These are phyloP conservation scores for Porcisia deanei DNA, from an alignment of 208 protist genomes.

Conservation along the genomic window DNA sequence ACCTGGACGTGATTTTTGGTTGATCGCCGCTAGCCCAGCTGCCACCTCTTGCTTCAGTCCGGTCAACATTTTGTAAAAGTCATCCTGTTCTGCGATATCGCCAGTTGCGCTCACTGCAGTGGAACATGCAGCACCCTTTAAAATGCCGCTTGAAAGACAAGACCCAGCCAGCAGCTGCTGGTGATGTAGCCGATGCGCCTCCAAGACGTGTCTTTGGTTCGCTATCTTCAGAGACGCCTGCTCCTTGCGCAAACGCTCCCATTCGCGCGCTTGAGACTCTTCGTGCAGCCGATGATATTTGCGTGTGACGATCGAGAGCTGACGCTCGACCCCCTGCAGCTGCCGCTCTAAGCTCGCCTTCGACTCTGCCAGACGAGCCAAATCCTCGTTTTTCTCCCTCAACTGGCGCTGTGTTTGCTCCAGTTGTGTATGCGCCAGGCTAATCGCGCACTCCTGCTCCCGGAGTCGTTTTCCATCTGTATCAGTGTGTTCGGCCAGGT, in stretches of 20 bases:
- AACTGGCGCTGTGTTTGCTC: constrained; percentile 40
- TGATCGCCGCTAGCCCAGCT: constrained; percentile 16
- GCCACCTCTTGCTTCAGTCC: constrained; percentile 35
- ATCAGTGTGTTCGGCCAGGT: constrained; percentile 35
- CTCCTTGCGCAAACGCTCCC: constrained; percentile 34
- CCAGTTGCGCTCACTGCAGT: background rate
- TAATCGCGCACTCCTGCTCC: constrained; percentile 47
- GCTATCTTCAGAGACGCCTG: constrained; percentile 17
- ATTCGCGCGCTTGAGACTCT: constrained; percentile 42
- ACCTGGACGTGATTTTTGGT: background rate
- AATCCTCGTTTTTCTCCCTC: constrained; percentile 28
- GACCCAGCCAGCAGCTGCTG: background rate
- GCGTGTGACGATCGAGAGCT: constrained; percentile 36
- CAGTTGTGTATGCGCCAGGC: constrained; percentile 35
- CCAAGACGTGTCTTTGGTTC: constrained; percentile 3
- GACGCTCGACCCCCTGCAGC: constrained; percentile 34
- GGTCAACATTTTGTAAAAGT: constrained; percentile 37
- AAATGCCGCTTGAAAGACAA: background rate
- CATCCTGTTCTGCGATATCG: constrained; percentile 15
- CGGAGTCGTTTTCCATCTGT: constrained; percentile 30
- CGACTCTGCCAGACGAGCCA: constrained; percentile 30
- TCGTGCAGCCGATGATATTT: constrained; percentile 46
- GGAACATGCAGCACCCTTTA: background rate
- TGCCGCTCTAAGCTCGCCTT: constrained; percentile 35
- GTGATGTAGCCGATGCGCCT: background rate